Evolutionary conservation across 2,329 filamentous ascomycete genomes (phyloP).

Genomic region (Verticillium albo-atrum): DNA sequence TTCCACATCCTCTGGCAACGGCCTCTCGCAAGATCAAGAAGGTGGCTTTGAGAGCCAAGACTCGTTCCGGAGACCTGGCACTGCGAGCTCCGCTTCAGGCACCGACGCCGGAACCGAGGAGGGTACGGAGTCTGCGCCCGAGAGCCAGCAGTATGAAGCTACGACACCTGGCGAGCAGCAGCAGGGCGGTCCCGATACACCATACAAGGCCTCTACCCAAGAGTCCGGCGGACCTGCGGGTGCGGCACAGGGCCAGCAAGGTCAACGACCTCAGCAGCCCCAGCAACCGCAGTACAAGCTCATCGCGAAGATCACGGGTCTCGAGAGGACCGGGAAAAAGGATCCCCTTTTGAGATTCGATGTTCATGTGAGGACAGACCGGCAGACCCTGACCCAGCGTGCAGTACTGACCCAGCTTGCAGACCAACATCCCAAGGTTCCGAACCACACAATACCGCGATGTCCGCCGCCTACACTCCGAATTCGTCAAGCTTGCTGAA

Average conservation of each 20-base stretch:
- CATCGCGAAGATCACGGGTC: conserved; percentile 88
- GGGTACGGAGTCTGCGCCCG: conserved; percentile 23
- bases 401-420: not conserved
- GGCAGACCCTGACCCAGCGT: not conserved
- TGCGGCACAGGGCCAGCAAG: conserved; percentile 17
- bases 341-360: conserved; percentile 94
- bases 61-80: conserved; percentile 40
- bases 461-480: conserved; percentile 88
- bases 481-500: conserved; percentile 93
- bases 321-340: conserved; percentile 92
- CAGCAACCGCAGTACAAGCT: conserved; percentile 73
- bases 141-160: conserved; percentile 9
- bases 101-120: conserved; percentile 29
- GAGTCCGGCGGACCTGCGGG: conserved; percentile 9
- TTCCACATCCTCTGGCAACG: conserved; percentile 31
- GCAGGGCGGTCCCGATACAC: conserved; percentile 15
- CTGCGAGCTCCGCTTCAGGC: conserved; percentile 41
- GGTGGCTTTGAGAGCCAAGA: conserved; percentile 30
- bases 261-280: conserved; percentile 49
- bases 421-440: conserved; percentile 99
- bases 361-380: conserved; percentile 69
- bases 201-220: conserved; percentile 18
- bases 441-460: conserved; percentile 97
- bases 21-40: conserved; percentile 30
- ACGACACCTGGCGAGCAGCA: conserved; percentile 3